phyloP scores from a whole-genome alignment of 257 asterid species.

The Penstemon davidsonii region DNA sequence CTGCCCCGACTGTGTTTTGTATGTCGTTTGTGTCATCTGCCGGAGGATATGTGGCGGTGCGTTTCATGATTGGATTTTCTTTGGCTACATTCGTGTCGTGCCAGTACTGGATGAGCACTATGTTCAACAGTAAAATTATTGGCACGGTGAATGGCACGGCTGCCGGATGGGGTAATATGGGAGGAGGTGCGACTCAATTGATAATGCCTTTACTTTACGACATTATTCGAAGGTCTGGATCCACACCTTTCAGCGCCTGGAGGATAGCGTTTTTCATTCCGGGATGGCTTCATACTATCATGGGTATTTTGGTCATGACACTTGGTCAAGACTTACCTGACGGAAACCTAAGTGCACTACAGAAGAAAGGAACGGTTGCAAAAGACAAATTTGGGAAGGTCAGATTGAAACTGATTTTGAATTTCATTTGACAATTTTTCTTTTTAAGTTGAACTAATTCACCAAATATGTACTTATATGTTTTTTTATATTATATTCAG shows the following conservation, averaged over 20 bases:
- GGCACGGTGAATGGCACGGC: background rate
- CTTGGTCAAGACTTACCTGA: conserved; percentile 8
- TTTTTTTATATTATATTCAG: background rate
- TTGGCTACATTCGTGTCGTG: conserved; percentile 14
- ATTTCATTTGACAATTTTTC: background rate
- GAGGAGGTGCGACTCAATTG: conserved; percentile 1
- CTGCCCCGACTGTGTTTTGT: background rate
- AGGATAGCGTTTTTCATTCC: conserved; percentile 1
- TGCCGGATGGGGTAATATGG: background rate
- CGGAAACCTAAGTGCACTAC: background rate
- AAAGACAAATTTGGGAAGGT: conserved; percentile 3
- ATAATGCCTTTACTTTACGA: background rate
- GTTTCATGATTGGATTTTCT: conserved; percentile 10
- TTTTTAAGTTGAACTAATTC: too few species aligned
- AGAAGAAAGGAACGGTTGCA: conserved; percentile 3
- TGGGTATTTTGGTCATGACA: conserved; percentile 1
- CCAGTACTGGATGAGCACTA: conserved; percentile 7
- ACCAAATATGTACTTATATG: background rate
- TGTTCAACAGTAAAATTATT: background rate
- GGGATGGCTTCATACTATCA: conserved; percentile 9
- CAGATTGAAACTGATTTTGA: background rate
- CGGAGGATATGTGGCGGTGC: background rate
- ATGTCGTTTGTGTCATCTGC: background rate
- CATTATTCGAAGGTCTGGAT: background rate
- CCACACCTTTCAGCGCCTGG: conserved; percentile 6